Evolutionary conservation across 768 basidiomycete genomes (phyloP).

Genomic region (Russula abietina): DNA sequence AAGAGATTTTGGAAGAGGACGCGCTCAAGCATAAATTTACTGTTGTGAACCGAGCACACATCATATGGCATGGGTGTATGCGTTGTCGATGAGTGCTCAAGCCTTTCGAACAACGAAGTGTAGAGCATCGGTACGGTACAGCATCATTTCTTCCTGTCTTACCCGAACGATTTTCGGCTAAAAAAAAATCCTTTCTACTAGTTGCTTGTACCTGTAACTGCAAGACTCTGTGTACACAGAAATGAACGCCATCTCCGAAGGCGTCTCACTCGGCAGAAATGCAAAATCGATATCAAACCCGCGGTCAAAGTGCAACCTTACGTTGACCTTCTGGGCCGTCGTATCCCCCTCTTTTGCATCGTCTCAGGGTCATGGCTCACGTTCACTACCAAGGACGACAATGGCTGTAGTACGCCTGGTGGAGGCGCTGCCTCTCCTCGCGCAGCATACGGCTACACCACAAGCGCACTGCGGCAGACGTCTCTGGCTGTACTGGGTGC

Average conservation of each 20-base stretch:
- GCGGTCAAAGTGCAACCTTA: conserved; percentile 71
- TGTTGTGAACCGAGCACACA: conserved; percentile 84
- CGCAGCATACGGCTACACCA: conserved; percentile 79
- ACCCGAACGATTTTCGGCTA: too few relatives aligned
- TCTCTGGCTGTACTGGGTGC: conserved; percentile 74
- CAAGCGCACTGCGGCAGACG: conserved; percentile 72
- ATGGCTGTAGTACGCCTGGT: conserved; percentile 1
- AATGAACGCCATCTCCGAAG: conserved; percentile 84
- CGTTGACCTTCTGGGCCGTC: conserved; percentile 77
- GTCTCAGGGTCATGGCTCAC: conserved; percentile 71
- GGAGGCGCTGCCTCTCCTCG: conserved; percentile 55
- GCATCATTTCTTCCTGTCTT: too few relatives aligned
- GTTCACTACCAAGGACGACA: conserved; percentile 44
- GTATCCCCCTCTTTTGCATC: conserved; percentile 78
- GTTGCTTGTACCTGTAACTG: too few relatives aligned
- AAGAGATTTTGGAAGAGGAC: conserved; percentile 66
- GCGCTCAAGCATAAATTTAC: conserved; percentile 55
- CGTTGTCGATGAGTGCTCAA: conserved; percentile 76
- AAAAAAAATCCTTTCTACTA: background rate
- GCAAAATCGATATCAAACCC: conserved; percentile 51
- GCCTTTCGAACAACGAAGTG: conserved; percentile 85
- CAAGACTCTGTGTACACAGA: conserved; percentile 90
- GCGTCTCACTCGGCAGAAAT: conserved; percentile 67
- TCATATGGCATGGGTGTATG: conserved; percentile 94
- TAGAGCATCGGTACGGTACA: conserved; percentile 69